Evolutionary conservation across 805 yeast genomes (phyloP).

Genomic region (Yamadazyma philogaea): DNA sequence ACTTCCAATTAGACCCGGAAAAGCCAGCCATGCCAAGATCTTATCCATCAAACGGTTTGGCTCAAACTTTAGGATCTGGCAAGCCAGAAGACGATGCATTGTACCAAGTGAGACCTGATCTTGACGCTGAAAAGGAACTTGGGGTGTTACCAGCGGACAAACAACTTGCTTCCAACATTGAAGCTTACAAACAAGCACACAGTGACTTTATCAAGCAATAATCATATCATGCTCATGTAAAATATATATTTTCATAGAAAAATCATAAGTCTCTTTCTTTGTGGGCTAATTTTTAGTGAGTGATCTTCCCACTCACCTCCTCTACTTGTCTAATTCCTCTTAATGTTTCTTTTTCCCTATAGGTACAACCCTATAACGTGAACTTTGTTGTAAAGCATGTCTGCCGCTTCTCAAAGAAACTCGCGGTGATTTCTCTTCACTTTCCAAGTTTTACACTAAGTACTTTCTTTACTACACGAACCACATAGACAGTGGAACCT

Average conservation of each 20-base stretch:
- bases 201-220: slow-evolving; percentile 34
- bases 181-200: slow-evolving; percentile 33
- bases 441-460: neutral
- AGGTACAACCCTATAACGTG: too few relatives aligned
- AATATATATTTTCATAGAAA: slow-evolving; percentile 11
- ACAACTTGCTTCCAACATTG: slow-evolving; percentile 25
- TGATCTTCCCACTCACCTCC: too few relatives aligned
- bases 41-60: slow-evolving; percentile 73
- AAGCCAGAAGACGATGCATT: slow-evolving; percentile 42
- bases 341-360: too few relatives aligned
- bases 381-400: too few relatives aligned
- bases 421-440: neutral
- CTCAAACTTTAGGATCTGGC: slow-evolving; percentile 68
- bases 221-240: slow-evolving; percentile 10
- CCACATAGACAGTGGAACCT: neutral
- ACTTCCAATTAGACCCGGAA: slow-evolving; percentile 54
- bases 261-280: neutral
- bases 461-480: neutral
- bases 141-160: slow-evolving; percentile 34
- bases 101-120: slow-evolving; percentile 41
- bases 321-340: too few relatives aligned
- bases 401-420: neutral
- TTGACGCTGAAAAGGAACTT: slow-evolving; percentile 34
- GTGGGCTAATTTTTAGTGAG: too few relatives aligned
- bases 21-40: slow-evolving; percentile 74